phyloP scores from a whole-genome alignment of 2,329 filamentous ascomycete genomes.

The Fusarium lateritium region DNA sequence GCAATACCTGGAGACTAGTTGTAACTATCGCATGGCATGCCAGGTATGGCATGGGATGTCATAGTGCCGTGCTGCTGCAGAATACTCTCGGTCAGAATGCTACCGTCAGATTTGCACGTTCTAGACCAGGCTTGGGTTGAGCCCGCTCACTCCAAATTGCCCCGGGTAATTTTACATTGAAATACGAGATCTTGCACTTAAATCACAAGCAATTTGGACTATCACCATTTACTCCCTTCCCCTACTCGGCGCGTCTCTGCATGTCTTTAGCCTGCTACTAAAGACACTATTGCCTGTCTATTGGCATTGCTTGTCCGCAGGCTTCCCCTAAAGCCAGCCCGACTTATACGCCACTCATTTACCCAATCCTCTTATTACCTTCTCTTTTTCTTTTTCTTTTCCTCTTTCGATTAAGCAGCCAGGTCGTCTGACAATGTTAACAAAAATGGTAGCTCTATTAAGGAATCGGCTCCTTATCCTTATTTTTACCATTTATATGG shows the following conservation, averaged over 20 bases:
- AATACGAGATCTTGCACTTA: slow-evolving; percentile 24
- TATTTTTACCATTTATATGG: slow-evolving; percentile 36
- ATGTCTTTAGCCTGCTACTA: slow-evolving; percentile 5
- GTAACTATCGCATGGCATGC: slow-evolving; percentile 8
- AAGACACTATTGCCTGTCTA: slow-evolving; percentile 5
- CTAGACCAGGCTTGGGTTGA: slow-evolving; percentile 8
- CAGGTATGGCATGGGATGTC: not conserved
- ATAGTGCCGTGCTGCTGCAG: not conserved
- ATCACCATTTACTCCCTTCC: not conserved
- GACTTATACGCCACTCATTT: slow-evolving; percentile 16
- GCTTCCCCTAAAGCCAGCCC: not conserved
- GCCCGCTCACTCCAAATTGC: slow-evolving; percentile 22
- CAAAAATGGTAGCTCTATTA: slow-evolving; percentile 24
- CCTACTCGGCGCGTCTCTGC: not conserved
- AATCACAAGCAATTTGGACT: not conserved
- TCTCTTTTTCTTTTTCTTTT: not conserved
- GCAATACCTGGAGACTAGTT: not conserved
- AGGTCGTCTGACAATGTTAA: slow-evolving; percentile 16
- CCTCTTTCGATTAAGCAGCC: not conserved
- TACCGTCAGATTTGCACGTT: slow-evolving; percentile 3
- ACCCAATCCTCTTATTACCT: slow-evolving; percentile 5
- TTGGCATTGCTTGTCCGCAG: not conserved
- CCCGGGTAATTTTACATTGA: slow-evolving; percentile 13
- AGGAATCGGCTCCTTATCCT: slow-evolving; percentile 25
- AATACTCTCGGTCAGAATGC: slow-evolving; percentile 6